These are phyloP conservation scores for Castanea crenata DNA, from an alignment of 306 rosid genomes.

Conservation along the genomic window DNA sequence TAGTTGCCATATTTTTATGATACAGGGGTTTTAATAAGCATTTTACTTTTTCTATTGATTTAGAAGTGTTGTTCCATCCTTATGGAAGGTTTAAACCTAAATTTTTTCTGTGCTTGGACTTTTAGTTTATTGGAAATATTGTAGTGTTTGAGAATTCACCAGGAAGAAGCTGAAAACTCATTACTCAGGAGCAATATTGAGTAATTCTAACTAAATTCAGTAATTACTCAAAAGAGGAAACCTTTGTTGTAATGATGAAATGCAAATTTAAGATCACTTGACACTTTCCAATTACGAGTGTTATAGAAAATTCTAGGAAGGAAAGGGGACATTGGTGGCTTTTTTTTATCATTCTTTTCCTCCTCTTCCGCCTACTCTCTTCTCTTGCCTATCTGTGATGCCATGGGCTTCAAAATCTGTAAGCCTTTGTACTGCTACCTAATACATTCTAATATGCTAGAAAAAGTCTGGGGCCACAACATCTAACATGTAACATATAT, in stretches of 20 bases:
- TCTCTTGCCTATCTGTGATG: background rate
- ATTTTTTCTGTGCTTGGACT: background rate
- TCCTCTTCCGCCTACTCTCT: background rate
- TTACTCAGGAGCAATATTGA: background rate
- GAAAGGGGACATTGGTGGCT: background rate
- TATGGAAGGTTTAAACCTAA: background rate
- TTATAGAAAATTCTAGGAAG: background rate
- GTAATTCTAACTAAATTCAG: background rate
- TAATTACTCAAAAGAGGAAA: background rate
- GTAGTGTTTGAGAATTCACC: background rate
- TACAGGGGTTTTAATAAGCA: constrained; percentile 1
- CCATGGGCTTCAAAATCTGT: background rate
- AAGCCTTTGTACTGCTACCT: background rate
- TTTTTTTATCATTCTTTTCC: background rate
- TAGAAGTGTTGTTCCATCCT: constrained; percentile 3
- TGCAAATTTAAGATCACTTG: background rate
- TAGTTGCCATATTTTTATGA: background rate
- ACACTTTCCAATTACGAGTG: background rate
- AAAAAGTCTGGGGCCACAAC: too few relatives aligned
- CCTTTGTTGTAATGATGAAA: background rate
- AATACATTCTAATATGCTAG: background rate
- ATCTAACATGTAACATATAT: too few relatives aligned
- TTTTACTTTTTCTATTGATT: background rate
- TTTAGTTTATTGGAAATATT: background rate
- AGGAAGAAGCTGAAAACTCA: background rate